Conservation (phyloP, 163 green algal species). For the Prototheca wickerhamii region DNA sequence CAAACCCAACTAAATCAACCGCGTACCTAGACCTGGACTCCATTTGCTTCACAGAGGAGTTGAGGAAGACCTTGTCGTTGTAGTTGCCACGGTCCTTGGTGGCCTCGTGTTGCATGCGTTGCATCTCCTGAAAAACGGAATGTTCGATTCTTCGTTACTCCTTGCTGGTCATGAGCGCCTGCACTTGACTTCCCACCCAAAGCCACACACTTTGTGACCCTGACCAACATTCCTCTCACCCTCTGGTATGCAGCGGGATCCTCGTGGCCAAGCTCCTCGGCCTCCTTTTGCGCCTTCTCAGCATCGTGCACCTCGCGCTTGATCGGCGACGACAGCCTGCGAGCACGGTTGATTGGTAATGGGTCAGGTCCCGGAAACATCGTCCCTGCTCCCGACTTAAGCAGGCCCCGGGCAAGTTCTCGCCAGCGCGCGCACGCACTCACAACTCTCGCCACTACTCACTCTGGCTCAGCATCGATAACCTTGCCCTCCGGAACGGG, state of each 20-base stretch:
- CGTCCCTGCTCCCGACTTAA: no score
- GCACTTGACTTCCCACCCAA: no score
- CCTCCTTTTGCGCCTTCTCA: not conserved
- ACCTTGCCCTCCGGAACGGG: not conserved
- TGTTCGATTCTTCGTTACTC: no score
- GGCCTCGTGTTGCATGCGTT: not conserved
- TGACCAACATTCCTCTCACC: no score
- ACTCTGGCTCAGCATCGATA: not conserved
- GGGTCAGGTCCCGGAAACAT: no score
- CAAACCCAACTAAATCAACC: not conserved
- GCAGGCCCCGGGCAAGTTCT: no score
- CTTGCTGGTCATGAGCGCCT: no score
- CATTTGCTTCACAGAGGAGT: not conserved
- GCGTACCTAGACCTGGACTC: not conserved
- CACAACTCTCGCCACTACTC: not conserved
- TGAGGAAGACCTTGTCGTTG: not conserved
- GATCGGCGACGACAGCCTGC: not conserved
- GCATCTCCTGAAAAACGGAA: not conserved
- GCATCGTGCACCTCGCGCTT: not conserved
- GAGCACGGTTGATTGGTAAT: not conserved
- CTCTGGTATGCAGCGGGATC: not conserved
- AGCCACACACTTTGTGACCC: not conserved
- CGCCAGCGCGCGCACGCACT: not conserved
- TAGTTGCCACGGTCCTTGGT: not conserved
- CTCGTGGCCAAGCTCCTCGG: not conserved